Conservation (phyloP, 2,329 filamentous ascomycete species). For the Coniochaeta hoffmannii region DNA sequence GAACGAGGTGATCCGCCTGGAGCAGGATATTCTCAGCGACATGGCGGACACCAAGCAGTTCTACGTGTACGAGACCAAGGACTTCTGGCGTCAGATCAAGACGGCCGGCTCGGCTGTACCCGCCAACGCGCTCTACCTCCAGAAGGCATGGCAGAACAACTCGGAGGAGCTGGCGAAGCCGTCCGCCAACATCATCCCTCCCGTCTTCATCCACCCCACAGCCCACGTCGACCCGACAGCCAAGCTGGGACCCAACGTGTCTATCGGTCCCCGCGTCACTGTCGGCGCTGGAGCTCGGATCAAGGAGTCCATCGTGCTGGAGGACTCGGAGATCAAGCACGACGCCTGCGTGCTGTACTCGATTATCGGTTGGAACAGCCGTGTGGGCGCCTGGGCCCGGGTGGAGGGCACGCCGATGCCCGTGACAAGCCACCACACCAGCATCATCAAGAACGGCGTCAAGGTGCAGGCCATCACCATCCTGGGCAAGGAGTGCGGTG, state of each 20-base stretch:
- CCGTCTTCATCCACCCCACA: conserved; percentile 91
- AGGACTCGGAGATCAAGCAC: conserved; percentile 93
- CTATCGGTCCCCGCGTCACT: conserved; percentile 79
- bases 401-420: conserved; percentile 93
- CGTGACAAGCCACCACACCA: conserved; percentile 81
- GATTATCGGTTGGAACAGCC: conserved; percentile 95
- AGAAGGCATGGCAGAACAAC: conserved; percentile 80
- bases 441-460: conserved; percentile 93
- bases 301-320: conserved; percentile 93
- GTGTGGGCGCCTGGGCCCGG: conserved; percentile 94
- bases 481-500: conserved; percentile 88
- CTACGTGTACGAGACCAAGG: conserved; percentile 96
- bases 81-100: conserved; percentile 99
- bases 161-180: conserved; percentile 76
- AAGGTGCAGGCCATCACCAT: conserved; percentile 99
- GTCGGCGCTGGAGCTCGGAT: conserved; percentile 83
- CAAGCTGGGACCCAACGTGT: conserved; percentile 95
- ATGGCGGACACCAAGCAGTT: conserved; percentile 96
- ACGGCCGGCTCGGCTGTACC: conserved; percentile 95
- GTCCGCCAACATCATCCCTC: conserved; percentile 80
- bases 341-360: conserved; percentile 93
- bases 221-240: conserved; percentile 88
- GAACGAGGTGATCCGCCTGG: conserved; percentile 84
- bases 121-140: conserved; percentile 92
- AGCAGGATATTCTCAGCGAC: conserved; percentile 94